Evolutionary conservation across 169 alveolate genomes (phyloP), one percentile per base, ranked within the genome.

Genomic region (Cryptosporidium ubiquitum): DNA sequence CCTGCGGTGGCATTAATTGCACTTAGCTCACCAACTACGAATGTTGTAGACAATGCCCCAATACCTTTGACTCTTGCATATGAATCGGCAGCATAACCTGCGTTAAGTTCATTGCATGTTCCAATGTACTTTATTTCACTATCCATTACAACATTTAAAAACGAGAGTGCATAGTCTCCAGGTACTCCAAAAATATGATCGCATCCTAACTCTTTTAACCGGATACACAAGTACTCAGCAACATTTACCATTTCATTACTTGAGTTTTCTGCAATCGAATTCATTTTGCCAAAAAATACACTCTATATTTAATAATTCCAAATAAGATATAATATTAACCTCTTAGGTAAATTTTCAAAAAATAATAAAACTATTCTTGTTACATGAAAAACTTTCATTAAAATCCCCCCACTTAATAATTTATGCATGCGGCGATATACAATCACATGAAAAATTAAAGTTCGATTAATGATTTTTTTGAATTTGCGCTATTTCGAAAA

Each of bases 21-120:
- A 55, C 94, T 91, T 68, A 91, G 44, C 33, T 91, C 94, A 16
- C 94, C 94, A 6, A 91, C 94, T 35, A 69, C 92, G 84, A 91
- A 91, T 9, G 94, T 91, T 20, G 94, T 91, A 39, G 94, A 66
- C 37, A 69, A 5, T n/a, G 85, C 86, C n/a, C 94, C 94, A 68
- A 84, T 69, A 33, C 94, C 94, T 60, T 91, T 91, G 20, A 91
- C 40, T 68, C 94, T 66, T 49, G 94, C 94, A 84, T 91, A 91
- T 44, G 93, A 92, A 55, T 91, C 94, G 3, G 94, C 94, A 10
- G 94, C 94, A 51, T 91, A 91, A n/a, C 93, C 93, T 29, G 94
- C 94, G 37, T 91, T 91, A n/a, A 91, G 61, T 70, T 91, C 94
- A 26, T 91, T 91, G 69, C 94, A 91, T 6, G 94, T 91, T 3